Evolutionary conservation across 2,329 filamentous ascomycete genomes (phyloP).

Genomic region (Xylaria polymorpha): DNA sequence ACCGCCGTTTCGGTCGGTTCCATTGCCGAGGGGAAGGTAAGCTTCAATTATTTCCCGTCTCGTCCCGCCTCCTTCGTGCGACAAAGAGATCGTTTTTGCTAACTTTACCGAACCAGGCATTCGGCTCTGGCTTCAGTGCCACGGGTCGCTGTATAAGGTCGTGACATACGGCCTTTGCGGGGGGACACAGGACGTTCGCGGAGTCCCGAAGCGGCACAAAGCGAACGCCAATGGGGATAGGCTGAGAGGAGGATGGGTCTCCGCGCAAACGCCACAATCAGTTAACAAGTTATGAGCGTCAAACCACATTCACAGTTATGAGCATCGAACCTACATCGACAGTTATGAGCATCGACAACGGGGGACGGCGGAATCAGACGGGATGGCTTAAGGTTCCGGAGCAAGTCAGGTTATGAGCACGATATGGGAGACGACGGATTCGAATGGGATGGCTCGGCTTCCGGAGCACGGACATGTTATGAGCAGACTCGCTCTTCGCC

Average conservation of each 20-base stretch:
- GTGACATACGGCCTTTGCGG: slow-evolving; percentile 34
- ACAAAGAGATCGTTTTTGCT: background rate
- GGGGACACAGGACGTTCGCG: slow-evolving; percentile 31
- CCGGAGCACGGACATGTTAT: slow-evolving; percentile 34
- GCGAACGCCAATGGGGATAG: slow-evolving; percentile 35
- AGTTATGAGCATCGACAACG: slow-evolving; percentile 11
- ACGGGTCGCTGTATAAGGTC: slow-evolving; percentile 16
- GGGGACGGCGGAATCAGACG: slow-evolving; percentile 28
- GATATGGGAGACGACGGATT: slow-evolving; percentile 28
- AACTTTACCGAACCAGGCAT: slow-evolving; percentile 23
- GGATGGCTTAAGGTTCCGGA: slow-evolving; percentile 30
- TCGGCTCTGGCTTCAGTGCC: slow-evolving; percentile 28
- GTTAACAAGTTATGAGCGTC: slow-evolving; percentile 32
- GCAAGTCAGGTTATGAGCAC: slow-evolving; percentile 33
- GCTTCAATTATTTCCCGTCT: background rate
- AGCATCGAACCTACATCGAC: slow-evolving; percentile 10
- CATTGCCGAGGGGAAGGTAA: slow-evolving; percentile 40
- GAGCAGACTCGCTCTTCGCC: slow-evolving; percentile 18
- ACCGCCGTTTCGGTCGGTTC: slow-evolving; percentile 37
- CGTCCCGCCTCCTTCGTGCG: background rate
- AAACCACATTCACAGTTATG: slow-evolving; percentile 24
- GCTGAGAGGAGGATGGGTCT: slow-evolving; percentile 23
- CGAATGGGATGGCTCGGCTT: slow-evolving; percentile 33
- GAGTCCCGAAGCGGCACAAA: slow-evolving; percentile 36
- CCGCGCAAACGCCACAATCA: slow-evolving; percentile 6